Base-by-base conservation (phyloP, 2,329 filamentous ascomycete genomes). In the Hypoxylon sp. region DNA sequence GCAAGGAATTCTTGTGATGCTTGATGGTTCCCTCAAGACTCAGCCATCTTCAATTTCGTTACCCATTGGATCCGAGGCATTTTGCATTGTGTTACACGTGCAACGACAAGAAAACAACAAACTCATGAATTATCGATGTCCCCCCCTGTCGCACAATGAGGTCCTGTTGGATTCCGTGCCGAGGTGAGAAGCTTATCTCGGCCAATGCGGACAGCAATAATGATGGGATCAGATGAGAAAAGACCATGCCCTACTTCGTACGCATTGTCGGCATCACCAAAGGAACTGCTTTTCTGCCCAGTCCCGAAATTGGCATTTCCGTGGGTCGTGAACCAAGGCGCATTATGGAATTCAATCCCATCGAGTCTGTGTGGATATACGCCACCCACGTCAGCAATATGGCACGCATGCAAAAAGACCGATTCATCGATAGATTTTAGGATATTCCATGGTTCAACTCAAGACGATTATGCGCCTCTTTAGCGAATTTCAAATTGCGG, bases 1-100 rank as follows among this genome's bases (percentile, higher is more conserved):
- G n/a, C n/a, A n/a, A n/a, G 20, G 42, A 47, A 43, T 40, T 43
- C n/a, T 40, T 34, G 31, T 43, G 37, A n/a, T n/a, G n/a, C n/a
- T 37, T 12, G 34, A 37, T 19, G 43, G 48, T 36, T 51, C 40
- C 48, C 48, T 51, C 34, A 12, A 9, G 13, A 9, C 44, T 40
- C 13, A 45, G 27, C 40, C 34, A 25, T 35, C 20, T 21, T 37
- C 20, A 35, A 35, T 19, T 29, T 26, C 17, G 26, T 37, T 31
- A 32, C 19, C 43, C 16, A 13, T 37, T n/a, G 4, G 27, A 30
- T 23, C n/a, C 25, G 23, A 17, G 3, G 13, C 15, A 15, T 23
- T 36, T 7, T 8, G 20, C 34, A 25, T 25, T 6, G n/a, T 36
- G 17, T 26, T 16, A 37, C n/a, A n/a, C n/a, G n/a, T n/a, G n/a